Evolutionary conservation across 2,329 filamentous ascomycete genomes (phyloP).

Genomic region (Beauveria bassiana): DNA sequence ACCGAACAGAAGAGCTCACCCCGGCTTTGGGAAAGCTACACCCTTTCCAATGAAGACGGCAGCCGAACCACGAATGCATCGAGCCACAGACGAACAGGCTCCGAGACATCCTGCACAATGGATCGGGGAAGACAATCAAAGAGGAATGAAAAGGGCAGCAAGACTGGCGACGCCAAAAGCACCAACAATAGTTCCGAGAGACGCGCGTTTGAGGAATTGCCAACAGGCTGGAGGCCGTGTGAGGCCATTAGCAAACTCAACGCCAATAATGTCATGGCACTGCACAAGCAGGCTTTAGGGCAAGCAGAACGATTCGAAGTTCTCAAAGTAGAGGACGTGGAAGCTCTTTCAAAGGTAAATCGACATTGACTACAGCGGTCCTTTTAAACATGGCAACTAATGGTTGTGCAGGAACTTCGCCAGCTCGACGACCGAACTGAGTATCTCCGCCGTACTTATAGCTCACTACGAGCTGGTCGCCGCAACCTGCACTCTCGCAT

Average conservation of each 20-base stretch:
- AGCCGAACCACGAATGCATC: conserved; percentile 7
- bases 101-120: conserved; percentile 52
- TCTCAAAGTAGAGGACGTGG: conserved; percentile 54
- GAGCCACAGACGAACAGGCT: conserved; percentile 45
- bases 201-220: conserved; percentile 53
- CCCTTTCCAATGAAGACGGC: conserved; percentile 16
- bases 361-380: conserved; percentile 13
- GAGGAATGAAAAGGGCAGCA: conserved; percentile 36
- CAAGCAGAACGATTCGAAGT: conserved; percentile 59
- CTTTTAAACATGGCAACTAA: neutral
- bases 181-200: conserved; percentile 40
- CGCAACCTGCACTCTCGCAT: conserved; percentile 71
- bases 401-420: conserved; percentile 49
- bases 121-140: conserved; percentile 55
- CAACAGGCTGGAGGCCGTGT: conserved; percentile 46
- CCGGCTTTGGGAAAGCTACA: conserved; percentile 35
- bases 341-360: conserved; percentile 53
- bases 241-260: conserved; percentile 44
- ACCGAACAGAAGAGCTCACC: conserved; percentile 36
- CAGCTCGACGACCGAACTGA: conserved; percentile 71
- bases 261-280: conserved; percentile 37
- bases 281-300: conserved; percentile 54
- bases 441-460: conserved; percentile 70
- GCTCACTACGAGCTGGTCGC: conserved; percentile 64
- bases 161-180: conserved; percentile 17